These are phyloP conservation scores for Ogataea thermomethanolica DNA, from an alignment of 805 yeast genomes.

Conservation along the genomic window DNA sequence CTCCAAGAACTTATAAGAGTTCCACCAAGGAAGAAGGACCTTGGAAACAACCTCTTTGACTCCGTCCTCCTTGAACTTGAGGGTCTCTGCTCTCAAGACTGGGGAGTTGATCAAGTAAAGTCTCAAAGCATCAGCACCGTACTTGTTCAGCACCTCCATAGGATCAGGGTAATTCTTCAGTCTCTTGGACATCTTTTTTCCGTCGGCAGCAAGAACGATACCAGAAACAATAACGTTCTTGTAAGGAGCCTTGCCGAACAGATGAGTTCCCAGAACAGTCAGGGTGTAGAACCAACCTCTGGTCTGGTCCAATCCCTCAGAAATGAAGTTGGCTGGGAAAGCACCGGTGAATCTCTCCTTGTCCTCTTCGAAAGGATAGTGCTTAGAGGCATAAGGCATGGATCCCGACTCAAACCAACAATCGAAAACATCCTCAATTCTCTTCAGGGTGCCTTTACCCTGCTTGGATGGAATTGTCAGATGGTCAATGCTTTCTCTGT, in stretches of 20 bases:
- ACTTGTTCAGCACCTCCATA: slow-evolving; percentile 67
- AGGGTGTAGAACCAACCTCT: slow-evolving; percentile 99
- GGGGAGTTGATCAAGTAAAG: slow-evolving; percentile 96
- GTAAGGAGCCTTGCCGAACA: slow-evolving; percentile 90
- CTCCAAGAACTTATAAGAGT: slow-evolving; percentile 93
- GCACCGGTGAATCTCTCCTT: slow-evolving; percentile 63
- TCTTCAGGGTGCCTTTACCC: slow-evolving; percentile 83
- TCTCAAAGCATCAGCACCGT: slow-evolving; percentile 98
- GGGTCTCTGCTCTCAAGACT: slow-evolving; percentile 91
- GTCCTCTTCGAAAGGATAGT: slow-evolving; percentile 90
- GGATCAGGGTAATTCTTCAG: slow-evolving; percentile 98
- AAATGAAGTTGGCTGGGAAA: slow-evolving; percentile 96
- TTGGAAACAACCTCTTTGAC: slow-evolving; percentile 96
- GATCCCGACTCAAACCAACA: slow-evolving; percentile 99
- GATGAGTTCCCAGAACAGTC: slow-evolving; percentile 91
- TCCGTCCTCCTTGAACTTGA: slow-evolving; percentile 98
- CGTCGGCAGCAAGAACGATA: slow-evolving; percentile 95
- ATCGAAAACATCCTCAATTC: slow-evolving; percentile 97
- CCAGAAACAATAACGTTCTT: slow-evolving; percentile 94
- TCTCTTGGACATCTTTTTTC: slow-evolving; percentile 98
- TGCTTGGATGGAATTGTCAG: slow-evolving; percentile 88
- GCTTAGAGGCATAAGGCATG: slow-evolving; percentile 97
- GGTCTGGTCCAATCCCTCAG: slow-evolving; percentile 99
- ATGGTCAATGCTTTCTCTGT: slow-evolving; percentile 88
- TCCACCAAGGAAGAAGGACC: slow-evolving; percentile 98